Evolutionary conservation across 2,329 filamentous ascomycete species (phyloP), one percentile per base, ranked within the genome.

Genomic region (Whalleya microplaca): DNA sequence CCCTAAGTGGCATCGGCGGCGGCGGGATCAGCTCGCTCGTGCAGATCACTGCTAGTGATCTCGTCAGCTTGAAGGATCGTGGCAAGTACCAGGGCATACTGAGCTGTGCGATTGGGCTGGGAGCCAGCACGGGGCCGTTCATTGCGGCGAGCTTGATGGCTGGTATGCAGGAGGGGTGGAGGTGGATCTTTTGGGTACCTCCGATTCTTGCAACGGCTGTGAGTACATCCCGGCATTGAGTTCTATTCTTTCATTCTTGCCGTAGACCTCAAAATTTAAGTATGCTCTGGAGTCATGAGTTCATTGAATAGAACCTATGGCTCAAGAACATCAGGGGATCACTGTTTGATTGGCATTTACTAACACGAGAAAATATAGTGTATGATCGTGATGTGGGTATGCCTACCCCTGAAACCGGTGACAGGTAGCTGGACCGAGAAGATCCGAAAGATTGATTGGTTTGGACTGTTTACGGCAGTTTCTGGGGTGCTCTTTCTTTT

Each of bases 31-130:
- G 53, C 6, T 70, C 66, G 8, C 61, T 75, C 1, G 61, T 71
- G 0, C 69, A 71, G 64, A 75, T 75, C 40, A 72, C 73, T 12
- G 68, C 74, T 2, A 72, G 68, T 8, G 73, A 76, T 41, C 53
- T 76, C 6, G 65, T 72, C 0, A 73, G 70, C 1, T 51, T 76
- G 18, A 64, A 71, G 53, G 62, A 74, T 14, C 66, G 73, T 9
- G 73, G 72, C 1, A 72, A 74, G 51, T 72, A 73, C 44, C 69
- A 75, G 55, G 74, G 74, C 0, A 64, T 69, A 21, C 46, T 69
- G 1, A 64, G 67, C 12, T 46, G 55, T 16, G 58, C 54, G 6
- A 56, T 66, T 2, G 66, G 63, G 0, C 46, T 69, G 12, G 69
- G 69, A 0, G 65, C 61, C 45, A 60, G 59, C 2, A 51, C 56